These are phyloP conservation scores for Meripilus lineatus DNA, from an alignment of 1,284 basidiomycete species.

Conservation along the genomic window DNA sequence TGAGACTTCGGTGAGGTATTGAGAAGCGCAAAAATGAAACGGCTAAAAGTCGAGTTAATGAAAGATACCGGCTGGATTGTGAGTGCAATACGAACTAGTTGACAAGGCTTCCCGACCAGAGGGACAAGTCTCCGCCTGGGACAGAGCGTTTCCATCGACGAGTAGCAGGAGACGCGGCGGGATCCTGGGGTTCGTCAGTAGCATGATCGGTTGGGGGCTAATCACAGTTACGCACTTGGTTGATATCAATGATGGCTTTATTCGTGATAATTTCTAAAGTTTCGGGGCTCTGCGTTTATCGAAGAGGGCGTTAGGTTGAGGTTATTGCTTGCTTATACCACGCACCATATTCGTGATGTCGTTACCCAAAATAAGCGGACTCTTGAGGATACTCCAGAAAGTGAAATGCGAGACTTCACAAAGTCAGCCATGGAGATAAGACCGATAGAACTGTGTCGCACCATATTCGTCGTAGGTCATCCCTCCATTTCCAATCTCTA, in stretches of 20 bases:
- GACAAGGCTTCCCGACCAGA: constrained; percentile 28
- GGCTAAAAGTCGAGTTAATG: constrained; percentile 15
- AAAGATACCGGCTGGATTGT: not conserved
- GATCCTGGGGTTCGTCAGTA: constrained; percentile 15
- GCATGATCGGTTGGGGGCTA: not conserved
- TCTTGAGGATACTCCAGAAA: constrained; percentile 40
- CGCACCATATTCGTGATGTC: constrained; percentile 36
- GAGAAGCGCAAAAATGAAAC: constrained; percentile 31
- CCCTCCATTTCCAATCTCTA: constrained; percentile 38
- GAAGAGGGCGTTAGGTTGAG: too few species aligned
- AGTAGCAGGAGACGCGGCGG: constrained; percentile 23
- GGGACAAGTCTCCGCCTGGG: constrained; percentile 25
- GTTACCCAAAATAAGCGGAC: constrained; percentile 38
- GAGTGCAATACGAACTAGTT: constrained; percentile 20
- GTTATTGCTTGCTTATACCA: too few species aligned
- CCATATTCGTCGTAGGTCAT: constrained; percentile 40
- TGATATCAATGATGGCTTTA: constrained; percentile 30
- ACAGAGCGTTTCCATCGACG: constrained; percentile 28
- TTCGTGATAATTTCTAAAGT: constrained; percentile 32
- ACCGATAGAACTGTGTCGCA: constrained; percentile 9
- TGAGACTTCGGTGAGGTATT: constrained; percentile 31
- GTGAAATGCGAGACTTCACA: constrained; percentile 35
- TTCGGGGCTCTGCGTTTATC: constrained; percentile 29
- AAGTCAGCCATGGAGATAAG: not conserved
- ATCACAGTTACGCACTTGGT: constrained; percentile 16